Base-by-base conservation (phyloP, 805 yeast species). In the Teunomyces funiuensis region DNA sequence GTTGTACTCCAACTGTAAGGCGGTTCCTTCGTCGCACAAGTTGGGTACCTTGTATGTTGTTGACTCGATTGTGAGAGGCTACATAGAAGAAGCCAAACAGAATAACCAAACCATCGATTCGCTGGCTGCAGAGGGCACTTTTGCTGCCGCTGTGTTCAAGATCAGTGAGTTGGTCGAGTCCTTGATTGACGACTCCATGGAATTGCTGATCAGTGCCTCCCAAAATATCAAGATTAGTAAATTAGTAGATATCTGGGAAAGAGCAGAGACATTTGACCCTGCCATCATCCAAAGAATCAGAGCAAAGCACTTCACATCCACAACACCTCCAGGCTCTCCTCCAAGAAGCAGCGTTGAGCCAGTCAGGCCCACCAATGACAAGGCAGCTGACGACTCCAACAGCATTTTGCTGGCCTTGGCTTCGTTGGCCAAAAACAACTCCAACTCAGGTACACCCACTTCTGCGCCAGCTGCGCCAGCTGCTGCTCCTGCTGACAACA, bases 241-340 rank as follows among this genome's bases (percentile, higher is more conserved):
- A 65, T 74, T 93, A 52, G 77, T 93, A 50, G 96, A 88, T 49
- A 90, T 93, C 54, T 93, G 99, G 99, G 87, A 81, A 51, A 81
- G 87, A 49, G 84, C 89, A 27, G 80, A 79, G 31, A 85, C 96
- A 11, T 91, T 93, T 65, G 71, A 73, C 41, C 76, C 77, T 31
- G 71, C 73, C 29, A 66, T 74, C 23, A 68, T 93, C 41, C 63
- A 73, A 33, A 58, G 73, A 14, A 74, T 88, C 44, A 77, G 82
- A 57, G 62, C 71, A 9, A 82, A 77, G 55, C 77, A 77, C 60
- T 85, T 83, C 54, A 66, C 64, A 37, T 69, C 88, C 11, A 75
- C 81, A 7, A 83, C 95, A 4, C 91, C 93, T 28, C 84, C 84
- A 2, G 84, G 79, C 19, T 53, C 73, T 10, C 76, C 85, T 11